Evolutionary conservation across 805 yeast genomes (phyloP), one percentile per base, ranked within the genome.

Genomic region (Barnettozyma sp.): DNA sequence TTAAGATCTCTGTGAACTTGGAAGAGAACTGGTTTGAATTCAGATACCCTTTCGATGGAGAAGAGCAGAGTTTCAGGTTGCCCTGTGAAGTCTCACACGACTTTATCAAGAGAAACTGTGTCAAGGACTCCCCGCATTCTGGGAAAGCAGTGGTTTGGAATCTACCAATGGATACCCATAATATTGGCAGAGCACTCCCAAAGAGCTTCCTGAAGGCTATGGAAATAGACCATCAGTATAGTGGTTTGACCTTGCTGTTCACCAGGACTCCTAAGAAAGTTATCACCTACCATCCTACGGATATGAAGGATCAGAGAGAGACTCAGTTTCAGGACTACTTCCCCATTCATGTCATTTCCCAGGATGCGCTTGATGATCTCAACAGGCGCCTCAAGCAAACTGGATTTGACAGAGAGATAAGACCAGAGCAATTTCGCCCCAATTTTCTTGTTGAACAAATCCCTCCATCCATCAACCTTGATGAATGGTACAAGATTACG

Each of bases 281-380:
- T n/a, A 36, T 30, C 19, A 41, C 50, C 1, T 41, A 40, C 2
- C 43, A 45, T 30, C 53, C 53, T 9, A 24, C 23, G 6, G 40
- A 21, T 7, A n/a, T 43, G 29, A 33, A 32, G 14, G 21, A 39
- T 9, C 27, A 38, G 33, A 36, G 52, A 29, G 21, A 20, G 7
- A 37, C 48, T 2, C 30, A 40, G 16, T 49, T 45, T 33, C 54
- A 49, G 16, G 54, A 49, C 22, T 49, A 49, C 28, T 49, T 39
- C 33, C 54, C 54, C 15, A 20, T 46, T 18, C 46, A 43, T 36
- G 19, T 42, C 12, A 24, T 47, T 28, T 26, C 45, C 3, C 40
- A 43, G 26, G 38, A 32, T 14, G 34, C 39, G 11, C 23, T 49
- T 20, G 47, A 39, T 30, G 40, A 35, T 3, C 18, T 45, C 25